Evolutionary conservation across 352 stramenopile genomes (phyloP), one percentile per base, ranked within the genome.

Genomic region (Phytophthora megakarya): DNA sequence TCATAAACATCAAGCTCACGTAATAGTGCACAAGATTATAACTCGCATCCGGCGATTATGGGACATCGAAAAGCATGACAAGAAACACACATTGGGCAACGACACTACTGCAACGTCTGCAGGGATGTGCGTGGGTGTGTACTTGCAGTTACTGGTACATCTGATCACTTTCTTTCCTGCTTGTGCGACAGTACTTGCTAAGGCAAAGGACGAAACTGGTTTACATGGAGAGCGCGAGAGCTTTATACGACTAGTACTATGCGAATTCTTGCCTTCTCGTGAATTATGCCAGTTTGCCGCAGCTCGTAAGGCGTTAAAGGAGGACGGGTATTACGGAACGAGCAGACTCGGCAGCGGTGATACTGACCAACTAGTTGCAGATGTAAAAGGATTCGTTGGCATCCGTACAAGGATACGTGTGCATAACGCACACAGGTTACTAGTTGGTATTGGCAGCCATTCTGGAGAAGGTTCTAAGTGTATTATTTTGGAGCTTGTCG

Each of bases 381-480:
- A 84, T 40, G 65, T 75, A 6, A 67, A 68, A 40, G 37, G 51
- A 8, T 84, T 75, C 28, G 61, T 93, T 51, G 75, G 63, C n/a
- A 68, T 26, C 19, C 73, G 64, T 4, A 86, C 76, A 8, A 70
- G 68, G 35, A 76, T 84, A 50, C 79, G 88, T 30, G 70, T 96
- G 23, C 69, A 80, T 13, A 86, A 88, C 45, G 69, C 80, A 3
- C 86, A 96, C 49, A 78, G 78, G 18, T 57, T 96, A 11, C 63
- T 96, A 13, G 76, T 91, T 15, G 65, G 66, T 15, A 71, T 95
- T 5, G 85, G 84, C 12, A 81, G 76, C 18, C 85, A 94, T 55
- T 90, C 84, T 23, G 72, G 79, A 22, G 88, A 96, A 57, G 84
- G 86, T 1, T 86, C 84, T 3, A 93, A 92, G 50, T 76, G 65